Evolutionary conservation across 108 stramenopile species (phyloP).

Genomic region (Aurantiochytrium sp.): DNA sequence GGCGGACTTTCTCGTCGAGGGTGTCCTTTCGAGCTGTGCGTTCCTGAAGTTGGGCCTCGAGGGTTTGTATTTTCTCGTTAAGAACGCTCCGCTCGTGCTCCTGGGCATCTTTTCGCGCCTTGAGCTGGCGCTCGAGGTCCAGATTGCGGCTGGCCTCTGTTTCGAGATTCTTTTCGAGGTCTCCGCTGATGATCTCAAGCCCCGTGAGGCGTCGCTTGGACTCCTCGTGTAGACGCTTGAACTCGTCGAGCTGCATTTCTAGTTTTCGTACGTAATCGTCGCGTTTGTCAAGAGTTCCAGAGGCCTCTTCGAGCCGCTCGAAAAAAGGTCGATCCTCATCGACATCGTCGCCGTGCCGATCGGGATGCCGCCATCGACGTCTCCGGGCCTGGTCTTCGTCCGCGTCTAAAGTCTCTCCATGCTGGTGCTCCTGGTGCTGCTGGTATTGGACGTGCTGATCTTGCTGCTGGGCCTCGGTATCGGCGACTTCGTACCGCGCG

Average conservation of each 20-base stretch:
- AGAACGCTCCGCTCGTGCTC: background rate
- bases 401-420: background rate
- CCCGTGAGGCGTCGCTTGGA: background rate
- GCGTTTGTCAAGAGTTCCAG: background rate
- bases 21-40: background rate
- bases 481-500: background rate
- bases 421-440: background rate
- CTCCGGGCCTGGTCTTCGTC: background rate
- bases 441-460: background rate
- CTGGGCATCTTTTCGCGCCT: background rate
- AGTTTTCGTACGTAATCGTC: background rate
- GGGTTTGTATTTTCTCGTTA: background rate
- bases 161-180: background rate
- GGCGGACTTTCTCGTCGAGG: background rate
- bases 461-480: background rate
- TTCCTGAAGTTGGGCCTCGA: background rate
- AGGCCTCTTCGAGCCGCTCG: background rate
- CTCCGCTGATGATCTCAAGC: background rate
- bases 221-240: background rate
- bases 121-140: background rate
- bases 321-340: background rate
- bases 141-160: background rate
- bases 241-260: conserved; percentile 16
- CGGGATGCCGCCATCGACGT: background rate
- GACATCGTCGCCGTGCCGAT: background rate